These are phyloP conservation scores for Teratosphaeria gauchensis DNA, from an alignment of 2,329 filamentous ascomycete species.

Conservation along the genomic window DNA sequence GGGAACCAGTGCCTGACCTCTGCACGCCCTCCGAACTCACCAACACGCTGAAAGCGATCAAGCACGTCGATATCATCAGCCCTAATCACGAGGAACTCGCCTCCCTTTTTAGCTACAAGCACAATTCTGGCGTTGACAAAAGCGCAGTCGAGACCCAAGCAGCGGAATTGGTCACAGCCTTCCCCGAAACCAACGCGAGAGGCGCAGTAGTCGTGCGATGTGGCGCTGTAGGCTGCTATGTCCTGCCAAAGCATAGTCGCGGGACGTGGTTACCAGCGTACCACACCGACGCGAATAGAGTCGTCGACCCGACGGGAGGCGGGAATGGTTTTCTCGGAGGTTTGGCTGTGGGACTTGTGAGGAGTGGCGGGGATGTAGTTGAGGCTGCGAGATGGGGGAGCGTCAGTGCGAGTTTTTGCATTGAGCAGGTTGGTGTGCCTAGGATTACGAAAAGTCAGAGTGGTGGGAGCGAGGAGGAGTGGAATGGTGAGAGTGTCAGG, in stretches of 20 bases:
- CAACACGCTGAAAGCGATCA: conserved; percentile 44
- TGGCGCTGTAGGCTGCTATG: conserved; percentile 61
- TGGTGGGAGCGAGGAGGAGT: conserved; percentile 27
- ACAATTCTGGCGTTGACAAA: conserved; percentile 23
- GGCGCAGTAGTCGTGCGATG: conserved; percentile 58
- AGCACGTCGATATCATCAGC: conserved; percentile 50
- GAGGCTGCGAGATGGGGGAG: conserved; percentile 70
- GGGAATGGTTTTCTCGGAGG: conserved; percentile 79
- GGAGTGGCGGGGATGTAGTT: conserved; percentile 47
- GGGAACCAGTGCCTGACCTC: conserved; percentile 89
- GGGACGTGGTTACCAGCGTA: conserved; percentile 65
- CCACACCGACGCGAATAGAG: conserved; percentile 45
- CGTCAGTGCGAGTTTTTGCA: conserved; percentile 81
- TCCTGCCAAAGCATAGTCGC: conserved; percentile 14
- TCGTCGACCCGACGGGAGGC: conserved; percentile 88
- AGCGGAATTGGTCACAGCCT: conserved; percentile 20
- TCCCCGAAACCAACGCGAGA: conserved; percentile 7
- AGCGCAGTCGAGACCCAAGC: conserved; percentile 32
- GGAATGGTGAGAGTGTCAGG: conserved; percentile 36
- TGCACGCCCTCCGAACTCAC: conserved; percentile 59
- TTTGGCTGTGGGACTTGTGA: conserved; percentile 46
- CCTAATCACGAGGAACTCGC: conserved; percentile 89
- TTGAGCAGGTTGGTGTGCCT: conserved; percentile 88
- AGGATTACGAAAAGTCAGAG: conserved; percentile 30
- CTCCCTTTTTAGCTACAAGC: conserved; percentile 58